These are phyloP conservation scores for Tothia fuscella DNA, from an alignment of 2,329 filamentous ascomycete species.

Conservation along the genomic window DNA sequence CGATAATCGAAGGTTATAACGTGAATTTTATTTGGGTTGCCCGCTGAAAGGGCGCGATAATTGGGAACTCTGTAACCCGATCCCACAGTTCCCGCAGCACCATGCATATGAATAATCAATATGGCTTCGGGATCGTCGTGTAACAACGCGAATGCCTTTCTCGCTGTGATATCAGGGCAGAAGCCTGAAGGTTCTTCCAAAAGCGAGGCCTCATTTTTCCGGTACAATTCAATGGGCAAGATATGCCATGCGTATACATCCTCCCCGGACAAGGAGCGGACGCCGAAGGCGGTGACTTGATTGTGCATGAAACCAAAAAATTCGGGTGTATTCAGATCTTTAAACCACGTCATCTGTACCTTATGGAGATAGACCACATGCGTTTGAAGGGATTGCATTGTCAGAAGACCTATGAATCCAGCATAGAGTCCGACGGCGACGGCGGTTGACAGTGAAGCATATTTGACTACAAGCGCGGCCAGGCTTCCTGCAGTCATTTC, in stretches of 20 bases:
- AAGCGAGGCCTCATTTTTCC: constrained; percentile 54
- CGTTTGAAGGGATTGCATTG: constrained; percentile 36
- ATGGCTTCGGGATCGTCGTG: constrained; percentile 36
- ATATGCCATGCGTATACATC: constrained; percentile 84
- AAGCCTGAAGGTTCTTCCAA: constrained; percentile 31
- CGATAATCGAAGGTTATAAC: constrained; percentile 86
- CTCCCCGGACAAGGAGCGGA: constrained; percentile 63
- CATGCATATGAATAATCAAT: constrained; percentile 45
- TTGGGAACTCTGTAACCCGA: constrained; percentile 66
- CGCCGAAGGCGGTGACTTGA: constrained; percentile 75
- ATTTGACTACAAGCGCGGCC: not conserved
- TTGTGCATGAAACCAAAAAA: constrained; percentile 78
- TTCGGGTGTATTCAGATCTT: constrained; percentile 64
- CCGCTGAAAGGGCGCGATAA: constrained; percentile 66
- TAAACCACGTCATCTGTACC: constrained; percentile 58
- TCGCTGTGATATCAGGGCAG: constrained; percentile 36
- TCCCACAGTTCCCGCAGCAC: constrained; percentile 76
- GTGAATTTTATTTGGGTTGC: constrained; percentile 54
- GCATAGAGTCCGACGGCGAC: constrained; percentile 24
- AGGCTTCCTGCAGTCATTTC: not conserved
- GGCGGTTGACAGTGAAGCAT: not conserved
- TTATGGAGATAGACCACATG: constrained; percentile 70
- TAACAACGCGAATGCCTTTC: constrained; percentile 39
- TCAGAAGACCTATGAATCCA: constrained; percentile 35
- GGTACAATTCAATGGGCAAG: constrained; percentile 65